Conservation (phyloP, 768 basidiomycete genomes). For the Vararia minispora region DNA sequence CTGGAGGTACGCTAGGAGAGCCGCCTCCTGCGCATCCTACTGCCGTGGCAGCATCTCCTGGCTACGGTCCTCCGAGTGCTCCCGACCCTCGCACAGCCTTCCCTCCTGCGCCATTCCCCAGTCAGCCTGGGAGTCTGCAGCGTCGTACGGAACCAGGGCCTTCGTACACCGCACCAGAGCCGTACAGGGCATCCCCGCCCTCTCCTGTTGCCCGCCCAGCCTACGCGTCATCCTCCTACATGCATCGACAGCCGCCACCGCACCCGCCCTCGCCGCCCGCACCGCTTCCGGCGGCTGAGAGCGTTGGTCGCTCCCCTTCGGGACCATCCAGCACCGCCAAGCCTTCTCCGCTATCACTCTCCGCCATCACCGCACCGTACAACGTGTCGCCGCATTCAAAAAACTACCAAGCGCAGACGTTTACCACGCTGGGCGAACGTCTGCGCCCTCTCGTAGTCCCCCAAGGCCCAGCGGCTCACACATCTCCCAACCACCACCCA, state of each 20-base stretch:
- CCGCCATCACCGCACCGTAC: conserved; percentile 4
- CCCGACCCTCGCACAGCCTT: not conserved
- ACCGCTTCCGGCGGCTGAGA: not conserved
- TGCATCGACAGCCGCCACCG: not conserved
- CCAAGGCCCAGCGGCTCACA: conserved; percentile 17
- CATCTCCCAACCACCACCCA: too few species aligned
- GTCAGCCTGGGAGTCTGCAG: too few species aligned
- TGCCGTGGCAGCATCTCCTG: too few species aligned
- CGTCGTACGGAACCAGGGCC: too few species aligned
- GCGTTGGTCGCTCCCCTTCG: not conserved
- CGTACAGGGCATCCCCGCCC: too few species aligned
- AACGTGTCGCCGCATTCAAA: conserved; percentile 5
- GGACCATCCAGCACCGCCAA: not conserved
- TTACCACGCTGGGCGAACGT: conserved; percentile 17
- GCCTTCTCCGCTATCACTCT: conserved; percentile 4
- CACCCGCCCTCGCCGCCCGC: not conserved
- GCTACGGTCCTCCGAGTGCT: not conserved
- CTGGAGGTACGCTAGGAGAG: too few species aligned
- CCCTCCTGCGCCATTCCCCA: not conserved
- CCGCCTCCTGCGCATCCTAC: conserved; percentile 1
- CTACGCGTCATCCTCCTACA: too few species aligned
- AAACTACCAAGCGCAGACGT: conserved; percentile 16
- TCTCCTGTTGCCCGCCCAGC: too few species aligned
- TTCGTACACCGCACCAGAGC: too few species aligned
- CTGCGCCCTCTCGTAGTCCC: conserved; percentile 11